Evolutionary conservation across 129 eudicot species (phyloP), one percentile per base, ranked within the genome.

Genomic region (Flaveria ramosissima): DNA sequence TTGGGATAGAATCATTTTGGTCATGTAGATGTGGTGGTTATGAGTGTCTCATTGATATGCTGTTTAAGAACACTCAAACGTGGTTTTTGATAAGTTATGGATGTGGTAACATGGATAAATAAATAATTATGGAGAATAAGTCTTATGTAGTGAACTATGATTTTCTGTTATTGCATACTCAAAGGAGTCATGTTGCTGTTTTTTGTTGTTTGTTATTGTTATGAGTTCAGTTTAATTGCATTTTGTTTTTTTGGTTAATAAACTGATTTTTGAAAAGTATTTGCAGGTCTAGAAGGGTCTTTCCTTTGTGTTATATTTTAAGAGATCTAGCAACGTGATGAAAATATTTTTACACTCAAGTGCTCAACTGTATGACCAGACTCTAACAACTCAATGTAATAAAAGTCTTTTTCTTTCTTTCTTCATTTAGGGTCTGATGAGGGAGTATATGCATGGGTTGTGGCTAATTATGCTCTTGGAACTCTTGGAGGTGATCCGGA

Each of bases 401-500:
- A 41, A 19, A 50, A 23, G 0, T 6, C 9, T 52, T 66, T 73
- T 20, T 70, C 51, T 21, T 59, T 6, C 6, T 61, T 12, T 1
- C 19, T 26, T 61, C 14, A 4, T 27, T 30, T 78, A 93, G 98
- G 98, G 41, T 90, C 97, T 62, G 96, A 90, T 74, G 98, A 93
- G 71, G 98, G 98, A n/a, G 77, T 93, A 42, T 90, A 88, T 84
- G 98, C 98, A 27, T 93, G 98, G 98, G 88, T 93, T 89, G 96
- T 93, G 80, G 97, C 98, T 77, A 94, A 94, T 83, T 91, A 91
- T 84, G 98, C 98, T 63, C 97, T 89, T 81, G 97, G 97, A 68
- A 87, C 89, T 77, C 97, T 94, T 82, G 98, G 98, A 68, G 92
- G 84, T 61, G 89, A 88, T 68, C 96, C 98, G 72, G 78, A 27